Evolutionary conservation across 176 grass and related monocot species (phyloP).

Genomic region (Thinopyrum elongatum): DNA sequence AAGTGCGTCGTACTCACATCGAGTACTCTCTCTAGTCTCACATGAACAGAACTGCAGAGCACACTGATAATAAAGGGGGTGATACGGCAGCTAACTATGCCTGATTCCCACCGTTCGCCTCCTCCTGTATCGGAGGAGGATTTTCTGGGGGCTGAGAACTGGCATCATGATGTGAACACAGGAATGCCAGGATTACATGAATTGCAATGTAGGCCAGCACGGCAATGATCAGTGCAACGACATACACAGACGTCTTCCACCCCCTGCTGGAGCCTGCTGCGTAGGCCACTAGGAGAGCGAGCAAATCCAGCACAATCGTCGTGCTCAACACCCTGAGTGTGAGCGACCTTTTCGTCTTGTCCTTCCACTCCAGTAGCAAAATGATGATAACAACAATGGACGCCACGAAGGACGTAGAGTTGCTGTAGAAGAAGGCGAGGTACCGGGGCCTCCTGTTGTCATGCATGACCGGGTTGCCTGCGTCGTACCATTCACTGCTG

Average conservation of each 20-base stretch:
- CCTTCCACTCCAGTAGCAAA: not conserved
- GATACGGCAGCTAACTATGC: not conserved
- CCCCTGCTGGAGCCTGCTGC: slow-evolving; percentile 4
- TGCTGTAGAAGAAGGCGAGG: slow-evolving; percentile 45
- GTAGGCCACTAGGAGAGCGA: not conserved
- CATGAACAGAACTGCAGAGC: too few relatives aligned
- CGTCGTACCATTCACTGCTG: not conserved
- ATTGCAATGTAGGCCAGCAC: not conserved
- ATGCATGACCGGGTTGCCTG: slow-evolving; percentile 26
- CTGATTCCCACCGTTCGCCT: not conserved
- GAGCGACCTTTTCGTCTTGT: not conserved
- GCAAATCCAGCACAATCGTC: not conserved
- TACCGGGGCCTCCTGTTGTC: slow-evolving; percentile 29
- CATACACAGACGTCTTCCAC: not conserved
- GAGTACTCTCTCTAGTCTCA: too few relatives aligned
- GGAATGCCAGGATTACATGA: not conserved
- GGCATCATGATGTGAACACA: not conserved
- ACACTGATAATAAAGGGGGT: not conserved
- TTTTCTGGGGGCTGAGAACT: not conserved
- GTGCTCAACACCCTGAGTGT: not conserved
- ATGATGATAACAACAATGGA: slow-evolving; percentile 30
- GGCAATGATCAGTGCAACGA: not conserved
- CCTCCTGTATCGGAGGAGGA: not conserved
- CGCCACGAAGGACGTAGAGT: slow-evolving; percentile 26
- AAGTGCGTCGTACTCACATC: too few relatives aligned